phyloP scores from a whole-genome alignment of 768 basidiomycete genomes.

The Trametes maxima region DNA sequence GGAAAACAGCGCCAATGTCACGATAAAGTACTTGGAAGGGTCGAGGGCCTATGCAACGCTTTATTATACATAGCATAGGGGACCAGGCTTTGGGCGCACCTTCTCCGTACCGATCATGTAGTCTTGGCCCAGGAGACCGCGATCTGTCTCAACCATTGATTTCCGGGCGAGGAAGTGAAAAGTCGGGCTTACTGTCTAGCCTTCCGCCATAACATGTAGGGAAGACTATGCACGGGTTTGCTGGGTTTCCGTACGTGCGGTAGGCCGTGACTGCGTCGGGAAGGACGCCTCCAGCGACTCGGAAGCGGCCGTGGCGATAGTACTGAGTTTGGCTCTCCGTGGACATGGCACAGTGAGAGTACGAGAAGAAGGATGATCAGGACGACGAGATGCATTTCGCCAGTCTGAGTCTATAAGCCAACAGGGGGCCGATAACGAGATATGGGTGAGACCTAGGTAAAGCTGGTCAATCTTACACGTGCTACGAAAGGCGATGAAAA shows the following conservation, averaged over 20 bases:
- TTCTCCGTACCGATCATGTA: conserved; percentile 54
- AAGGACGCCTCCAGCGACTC: conserved; percentile 52
- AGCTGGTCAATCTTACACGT: neutral
- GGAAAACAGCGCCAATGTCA: conserved; percentile 59
- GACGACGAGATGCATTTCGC: neutral
- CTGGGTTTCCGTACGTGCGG: conserved; percentile 52
- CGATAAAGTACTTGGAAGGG: conserved; percentile 53
- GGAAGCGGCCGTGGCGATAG: conserved; percentile 57
- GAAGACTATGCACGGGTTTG: conserved; percentile 58
- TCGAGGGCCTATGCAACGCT: conserved; percentile 45
- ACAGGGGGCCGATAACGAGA: neutral
- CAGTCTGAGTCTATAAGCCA: neutral
- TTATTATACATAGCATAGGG: neutral
- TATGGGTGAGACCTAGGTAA: neutral
- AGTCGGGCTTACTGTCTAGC: conserved; percentile 48
- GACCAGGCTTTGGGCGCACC: conserved; percentile 31
- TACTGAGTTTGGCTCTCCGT: conserved; percentile 40
- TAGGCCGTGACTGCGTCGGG: conserved; percentile 62
- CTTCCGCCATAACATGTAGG: conserved; percentile 59
- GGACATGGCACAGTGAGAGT: conserved; percentile 11
- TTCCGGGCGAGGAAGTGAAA: neutral
- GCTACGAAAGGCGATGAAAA: too few relatives aligned
- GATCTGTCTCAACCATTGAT: conserved; percentile 13
- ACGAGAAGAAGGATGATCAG: too few relatives aligned
- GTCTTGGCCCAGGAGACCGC: conserved; percentile 41